phyloP scores from a whole-genome alignment of 73 alveolate species.

The Paramecium primaurelia region DNA sequence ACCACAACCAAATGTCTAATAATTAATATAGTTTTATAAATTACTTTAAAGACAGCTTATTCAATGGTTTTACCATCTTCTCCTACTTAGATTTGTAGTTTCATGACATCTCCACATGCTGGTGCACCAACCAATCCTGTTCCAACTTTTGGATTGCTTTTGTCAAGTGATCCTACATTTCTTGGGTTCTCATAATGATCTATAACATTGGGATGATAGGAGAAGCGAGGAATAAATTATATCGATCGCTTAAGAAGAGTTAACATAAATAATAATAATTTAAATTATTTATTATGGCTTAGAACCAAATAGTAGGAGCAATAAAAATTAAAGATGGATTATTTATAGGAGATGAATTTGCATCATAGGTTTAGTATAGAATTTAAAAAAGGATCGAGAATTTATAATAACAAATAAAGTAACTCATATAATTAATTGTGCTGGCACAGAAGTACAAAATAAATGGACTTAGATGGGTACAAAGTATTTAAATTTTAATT shows the following conservation, averaged over 20 bases:
- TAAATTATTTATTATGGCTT: constrained; percentile 38
- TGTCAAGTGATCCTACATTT: constrained; percentile 86
- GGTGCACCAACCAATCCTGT: constrained; percentile 98
- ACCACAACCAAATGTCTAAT: constrained; percentile 94
- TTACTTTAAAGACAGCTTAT: constrained; percentile 88
- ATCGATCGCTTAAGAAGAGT: constrained; percentile 1
- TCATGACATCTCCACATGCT: constrained; percentile 98
- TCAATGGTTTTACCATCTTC: constrained; percentile 86
- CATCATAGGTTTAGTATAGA: constrained; percentile 70
- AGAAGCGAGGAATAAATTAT: background rate
- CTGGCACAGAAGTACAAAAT: constrained; percentile 90
- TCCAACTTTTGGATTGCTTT: constrained; percentile 81
- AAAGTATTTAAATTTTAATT: constrained; percentile 84
- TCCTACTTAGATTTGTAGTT: constrained; percentile 83
- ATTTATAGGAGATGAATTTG: constrained; percentile 87
- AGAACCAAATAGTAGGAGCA: constrained; percentile 82
- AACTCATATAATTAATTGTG: constrained; percentile 94
- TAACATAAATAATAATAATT: constrained; percentile 1
- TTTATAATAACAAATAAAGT: constrained; percentile 94
- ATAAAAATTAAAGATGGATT: constrained; percentile 85
- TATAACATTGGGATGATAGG: constrained; percentile 82
- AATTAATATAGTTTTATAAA: background rate
- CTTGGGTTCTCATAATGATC: constrained; percentile 91
- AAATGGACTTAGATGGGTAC: constrained; percentile 95
- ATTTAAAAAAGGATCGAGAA: constrained; percentile 80